Evolutionary conservation across 257 asterid species (phyloP).

Genomic region (Solanum etuberosum): DNA sequence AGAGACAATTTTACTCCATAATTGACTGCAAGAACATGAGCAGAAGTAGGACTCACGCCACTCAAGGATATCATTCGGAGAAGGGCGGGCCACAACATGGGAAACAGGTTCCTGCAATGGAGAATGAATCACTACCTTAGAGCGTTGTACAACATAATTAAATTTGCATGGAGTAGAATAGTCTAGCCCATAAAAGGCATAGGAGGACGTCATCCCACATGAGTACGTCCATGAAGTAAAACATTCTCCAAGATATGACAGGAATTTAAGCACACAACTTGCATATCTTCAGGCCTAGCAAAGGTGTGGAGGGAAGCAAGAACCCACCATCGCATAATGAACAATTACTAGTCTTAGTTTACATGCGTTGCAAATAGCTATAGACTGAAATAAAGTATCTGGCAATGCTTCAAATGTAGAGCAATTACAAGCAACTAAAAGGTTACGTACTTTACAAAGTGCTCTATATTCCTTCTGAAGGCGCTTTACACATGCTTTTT

Average conservation of each 20-base stretch:
- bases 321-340: neutral
- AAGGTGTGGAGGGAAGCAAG: neutral
- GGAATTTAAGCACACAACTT: neutral
- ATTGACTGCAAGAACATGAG: neutral
- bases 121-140: neutral
- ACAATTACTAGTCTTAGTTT: neutral
- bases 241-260: neutral
- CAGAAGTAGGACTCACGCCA: constrained; percentile 73
- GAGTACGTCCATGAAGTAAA: neutral
- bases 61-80: constrained; percentile 88
- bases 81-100: constrained; percentile 91
- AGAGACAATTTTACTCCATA: neutral
- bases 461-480: constrained; percentile 96
- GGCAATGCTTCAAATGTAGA: neutral
- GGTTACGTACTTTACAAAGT: constrained; percentile 69
- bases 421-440: neutral
- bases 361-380: neutral
- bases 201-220: neutral
- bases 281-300: neutral
- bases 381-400: neutral
- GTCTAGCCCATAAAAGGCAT: neutral
- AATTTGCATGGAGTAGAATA: neutral
- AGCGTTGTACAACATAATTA: neutral
- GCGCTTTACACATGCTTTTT: constrained; percentile 82
- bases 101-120: constrained; percentile 85